Evolutionary conservation across 495 filamentous ascomycete genomes (phyloP), one percentile per base, ranked within the genome.

Genomic region (Extremus antarcticus): DNA sequence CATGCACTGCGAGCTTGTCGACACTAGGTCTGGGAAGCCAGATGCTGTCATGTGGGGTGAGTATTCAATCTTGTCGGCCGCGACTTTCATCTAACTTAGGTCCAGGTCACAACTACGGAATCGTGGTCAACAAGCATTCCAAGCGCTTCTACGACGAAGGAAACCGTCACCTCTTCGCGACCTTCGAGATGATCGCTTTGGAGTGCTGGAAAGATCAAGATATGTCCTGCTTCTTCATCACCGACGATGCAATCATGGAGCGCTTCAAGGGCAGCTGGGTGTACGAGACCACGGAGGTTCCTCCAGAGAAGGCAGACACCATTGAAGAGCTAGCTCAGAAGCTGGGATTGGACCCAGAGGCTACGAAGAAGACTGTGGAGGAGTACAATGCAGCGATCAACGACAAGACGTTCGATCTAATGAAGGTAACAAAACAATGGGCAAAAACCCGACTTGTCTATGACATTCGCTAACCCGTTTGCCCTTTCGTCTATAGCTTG

Each of bases 81-180:
- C n/a, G n/a, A n/a, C n/a, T n/a, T n/a, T n/a, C n/a, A n/a, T n/a
- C 53, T 55, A 23, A 55, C 53, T 25, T 8, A 10, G 17, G 2
- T 19, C 0, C 0, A 55, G 60, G 60, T 15, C 62, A 65, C 50
- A 59, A 59, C 38, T 62, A 64, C 40, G 63, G 57, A 1, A 63
- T 63, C 21, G 57, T 65, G 7, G 61, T 66, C 4, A 61, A 64
- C 49, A 45, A 64, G 23, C 58, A 58, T 2, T 56, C 57, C 52
- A 48, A 66, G 32, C 57, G 64, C 25, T 64, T 66, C 41, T 66
- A 62, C 47, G 60, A 65, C 41, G 63, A 65, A 53, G 63, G 58
- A 11, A 59, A 65, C 23, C 51, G 63, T 8, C 63, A 67, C 38
- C 63, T 66, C 21, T 65, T 65, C 40, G 56, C 57, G 2, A 67